Evolutionary conservation across 352 stramenopile species (phyloP).

Genomic region (Pythium brachiatum): DNA sequence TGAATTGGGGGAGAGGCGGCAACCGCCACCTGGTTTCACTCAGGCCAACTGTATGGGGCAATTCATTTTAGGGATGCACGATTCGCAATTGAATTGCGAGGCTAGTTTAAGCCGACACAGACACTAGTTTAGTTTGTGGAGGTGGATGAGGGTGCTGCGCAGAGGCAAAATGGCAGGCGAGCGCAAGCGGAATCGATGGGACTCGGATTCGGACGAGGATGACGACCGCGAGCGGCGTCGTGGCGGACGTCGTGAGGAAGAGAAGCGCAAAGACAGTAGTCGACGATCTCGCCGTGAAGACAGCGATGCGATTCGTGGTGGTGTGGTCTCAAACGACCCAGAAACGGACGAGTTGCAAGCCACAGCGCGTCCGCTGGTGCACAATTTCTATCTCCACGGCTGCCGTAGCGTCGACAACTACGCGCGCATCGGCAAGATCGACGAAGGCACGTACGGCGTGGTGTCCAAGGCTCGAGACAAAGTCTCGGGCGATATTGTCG

Average conservation of each 20-base stretch:
- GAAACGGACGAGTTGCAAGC: neutral
- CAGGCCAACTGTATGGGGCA: neutral
- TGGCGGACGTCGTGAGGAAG: slow-evolving; percentile 13
- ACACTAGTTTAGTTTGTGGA: neutral
- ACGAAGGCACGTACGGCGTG: slow-evolving; percentile 96
- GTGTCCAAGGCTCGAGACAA: slow-evolving; percentile 94
- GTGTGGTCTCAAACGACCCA: neutral
- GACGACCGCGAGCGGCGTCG: slow-evolving; percentile 21
- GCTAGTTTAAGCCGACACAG: neutral
- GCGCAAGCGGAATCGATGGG: slow-evolving; percentile 65
- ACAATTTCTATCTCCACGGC: slow-evolving; percentile 80
- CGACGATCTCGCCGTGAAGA: neutral
- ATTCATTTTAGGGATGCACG: neutral
- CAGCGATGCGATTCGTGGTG: neutral
- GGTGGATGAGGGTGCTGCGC: neutral
- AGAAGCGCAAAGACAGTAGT: neutral
- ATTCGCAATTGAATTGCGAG: slow-evolving; percentile 13
- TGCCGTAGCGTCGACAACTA: slow-evolving; percentile 96
- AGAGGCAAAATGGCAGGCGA: slow-evolving; percentile 10
- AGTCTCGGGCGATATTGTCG: slow-evolving; percentile 89
- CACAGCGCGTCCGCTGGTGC: slow-evolving; percentile 20
- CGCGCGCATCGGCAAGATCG: slow-evolving; percentile 91
- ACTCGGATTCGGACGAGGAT: slow-evolving; percentile 56
- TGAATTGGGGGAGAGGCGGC: slow-evolving; percentile 23
- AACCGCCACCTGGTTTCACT: neutral